phyloP scores from a whole-genome alignment of 495 filamentous ascomycete genomes.

The Penicillium ucsense region DNA sequence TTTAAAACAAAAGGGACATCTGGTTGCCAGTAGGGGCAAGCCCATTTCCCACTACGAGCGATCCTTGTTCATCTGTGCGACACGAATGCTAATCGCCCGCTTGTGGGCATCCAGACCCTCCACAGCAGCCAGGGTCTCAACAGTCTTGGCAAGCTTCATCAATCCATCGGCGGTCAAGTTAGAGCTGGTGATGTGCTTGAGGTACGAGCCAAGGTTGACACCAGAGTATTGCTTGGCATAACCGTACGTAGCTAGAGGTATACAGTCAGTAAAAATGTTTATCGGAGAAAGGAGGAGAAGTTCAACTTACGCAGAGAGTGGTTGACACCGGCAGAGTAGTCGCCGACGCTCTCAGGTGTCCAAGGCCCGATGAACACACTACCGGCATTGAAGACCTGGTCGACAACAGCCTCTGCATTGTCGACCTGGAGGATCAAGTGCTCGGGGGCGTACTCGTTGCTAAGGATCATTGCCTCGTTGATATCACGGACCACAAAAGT shows the following conservation, averaged over 20 bases:
- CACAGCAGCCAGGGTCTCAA: conserved; percentile 88
- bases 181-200: conserved; percentile 93
- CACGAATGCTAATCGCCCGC: conserved; percentile 78
- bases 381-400: conserved; percentile 82
- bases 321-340: conserved; percentile 96
- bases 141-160: conserved; percentile 70
- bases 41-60: conserved; percentile 7
- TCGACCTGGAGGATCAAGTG: conserved; percentile 88
- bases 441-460: conserved; percentile 95
- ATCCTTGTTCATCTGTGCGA: conserved; percentile 53
- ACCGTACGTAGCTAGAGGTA: conserved; percentile 73
- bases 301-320: conserved; percentile 80
- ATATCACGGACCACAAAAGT: conserved; percentile 74
- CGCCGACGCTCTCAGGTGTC: conserved; percentile 95
- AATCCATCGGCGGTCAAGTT: conserved; percentile 81
- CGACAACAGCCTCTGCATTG: conserved; percentile 59
- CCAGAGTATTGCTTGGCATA: conserved; percentile 98
- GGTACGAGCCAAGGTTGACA: conserved; percentile 87
- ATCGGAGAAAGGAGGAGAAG: not conserved
- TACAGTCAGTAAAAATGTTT: not conserved
- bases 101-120: conserved; percentile 94
- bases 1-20: not conserved
- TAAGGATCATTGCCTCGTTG: conserved; percentile 74
- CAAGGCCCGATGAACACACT: conserved; percentile 91
- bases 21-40: not conserved